Conservation (phyloP, 768 basidiomycete genomes). For the Boletus vinaceobasis region DNA sequence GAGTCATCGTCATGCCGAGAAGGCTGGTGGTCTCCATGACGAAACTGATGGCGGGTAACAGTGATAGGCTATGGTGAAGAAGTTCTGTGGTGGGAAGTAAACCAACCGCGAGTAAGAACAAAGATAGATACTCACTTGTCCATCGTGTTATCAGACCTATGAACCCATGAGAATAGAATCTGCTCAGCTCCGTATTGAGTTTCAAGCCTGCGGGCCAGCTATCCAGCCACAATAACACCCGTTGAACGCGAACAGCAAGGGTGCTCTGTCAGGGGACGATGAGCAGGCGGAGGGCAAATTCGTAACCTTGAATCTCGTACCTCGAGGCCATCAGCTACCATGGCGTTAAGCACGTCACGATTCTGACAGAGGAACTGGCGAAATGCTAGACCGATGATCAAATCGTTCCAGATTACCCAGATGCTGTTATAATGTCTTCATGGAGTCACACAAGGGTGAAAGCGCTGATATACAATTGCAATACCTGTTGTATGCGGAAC, state of each 20-base stretch:
- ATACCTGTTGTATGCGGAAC: conserved; percentile 68
- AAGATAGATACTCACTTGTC: conserved; percentile 54
- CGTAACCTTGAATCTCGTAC: conserved; percentile 28
- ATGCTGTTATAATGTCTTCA: conserved; percentile 84
- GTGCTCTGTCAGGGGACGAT: conserved; percentile 14
- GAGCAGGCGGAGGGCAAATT: neutral
- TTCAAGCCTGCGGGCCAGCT: conserved; percentile 96
- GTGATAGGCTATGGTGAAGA: conserved; percentile 19
- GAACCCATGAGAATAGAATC: conserved; percentile 75
- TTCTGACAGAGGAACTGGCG: conserved; percentile 73
- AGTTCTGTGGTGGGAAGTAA: conserved; percentile 13
- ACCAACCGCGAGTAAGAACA: neutral
- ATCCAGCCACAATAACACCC: conserved; percentile 76
- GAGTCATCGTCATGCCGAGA: conserved; percentile 59
- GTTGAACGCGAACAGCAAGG: conserved; percentile 39
- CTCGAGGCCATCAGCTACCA: conserved; percentile 37
- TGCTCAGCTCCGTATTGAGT: conserved; percentile 91
- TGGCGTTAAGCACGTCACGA: conserved; percentile 41
- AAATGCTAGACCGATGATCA: conserved; percentile 76
- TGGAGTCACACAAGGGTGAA: neutral
- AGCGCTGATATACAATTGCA: conserved; percentile 10
- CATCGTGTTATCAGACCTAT: conserved; percentile 63
- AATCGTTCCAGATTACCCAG: conserved; percentile 89
- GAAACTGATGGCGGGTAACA: conserved; percentile 26
- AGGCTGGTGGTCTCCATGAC: conserved; percentile 35